A percentile compares a stretch with the other conserved stretches of the same genome.
Evolutionary conservation across 352 stramenopile species (phyloP).

Genomic region (Phytophthora podocarpi): DNA sequence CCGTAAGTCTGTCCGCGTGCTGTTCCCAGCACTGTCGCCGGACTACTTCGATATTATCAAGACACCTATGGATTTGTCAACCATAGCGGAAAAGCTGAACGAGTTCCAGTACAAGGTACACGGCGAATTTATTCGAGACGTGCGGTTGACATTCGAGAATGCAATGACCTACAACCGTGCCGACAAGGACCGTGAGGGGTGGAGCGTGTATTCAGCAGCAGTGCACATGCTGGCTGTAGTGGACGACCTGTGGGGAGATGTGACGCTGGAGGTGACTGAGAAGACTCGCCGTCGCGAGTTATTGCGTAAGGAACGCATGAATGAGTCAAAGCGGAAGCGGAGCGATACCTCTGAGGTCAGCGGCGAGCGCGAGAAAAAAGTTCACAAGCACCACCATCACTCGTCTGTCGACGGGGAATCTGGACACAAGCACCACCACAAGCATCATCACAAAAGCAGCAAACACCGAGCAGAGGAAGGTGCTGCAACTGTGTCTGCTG

Average conservation of each 20-base stretch:
- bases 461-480: slow-evolving; percentile 20
- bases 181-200: slow-evolving; percentile 82
- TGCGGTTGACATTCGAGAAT: slow-evolving; percentile 87
- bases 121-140: slow-evolving; percentile 81
- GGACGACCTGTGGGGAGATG: slow-evolving; percentile 81
- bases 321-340: slow-evolving; percentile 56
- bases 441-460: slow-evolving; percentile 37
- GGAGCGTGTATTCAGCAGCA: slow-evolving; percentile 82
- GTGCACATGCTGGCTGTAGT: slow-evolving; percentile 71
- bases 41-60: slow-evolving; percentile 88
- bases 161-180: slow-evolving; percentile 80
- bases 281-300: slow-evolving; percentile 71
- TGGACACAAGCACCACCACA: slow-evolving; percentile 32
- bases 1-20: slow-evolving; percentile 70
- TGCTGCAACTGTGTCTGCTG: not conserved
- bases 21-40: slow-evolving; percentile 72
- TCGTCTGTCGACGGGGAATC: slow-evolving; percentile 14
- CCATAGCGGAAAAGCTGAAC: slow-evolving; percentile 68
- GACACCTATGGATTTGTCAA: slow-evolving; percentile 81
- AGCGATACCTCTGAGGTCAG: slow-evolving; percentile 35
- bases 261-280: slow-evolving; percentile 81
- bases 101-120: slow-evolving; percentile 81
- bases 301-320: slow-evolving; percentile 74
- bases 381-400: slow-evolving; percentile 25
- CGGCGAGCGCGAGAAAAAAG: slow-evolving; percentile 43